These are phyloP conservation scores for Fusarium sp. DNA, from an alignment of 2,329 filamentous ascomycete genomes.

Conservation along the genomic window DNA sequence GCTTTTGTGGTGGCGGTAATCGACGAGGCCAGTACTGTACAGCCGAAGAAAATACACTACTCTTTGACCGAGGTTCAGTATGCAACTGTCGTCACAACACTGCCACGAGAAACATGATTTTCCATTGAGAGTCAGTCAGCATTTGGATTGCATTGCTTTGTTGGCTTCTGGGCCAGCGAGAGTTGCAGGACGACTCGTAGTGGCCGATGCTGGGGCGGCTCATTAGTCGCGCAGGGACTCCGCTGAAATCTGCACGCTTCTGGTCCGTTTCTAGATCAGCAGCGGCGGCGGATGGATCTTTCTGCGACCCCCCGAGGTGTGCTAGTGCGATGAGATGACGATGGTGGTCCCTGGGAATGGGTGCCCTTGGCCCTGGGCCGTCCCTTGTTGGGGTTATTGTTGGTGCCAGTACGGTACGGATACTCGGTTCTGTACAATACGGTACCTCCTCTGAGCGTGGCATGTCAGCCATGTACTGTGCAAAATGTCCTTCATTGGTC, in stretches of 20 bases:
- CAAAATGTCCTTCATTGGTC: constrained; percentile 26
- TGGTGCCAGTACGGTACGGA: constrained; percentile 1
- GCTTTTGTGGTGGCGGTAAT: constrained; percentile 24
- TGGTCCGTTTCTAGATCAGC: constrained; percentile 50
- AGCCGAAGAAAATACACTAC: neutral
- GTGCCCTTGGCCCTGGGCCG: constrained; percentile 18
- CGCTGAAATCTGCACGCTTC: constrained; percentile 45
- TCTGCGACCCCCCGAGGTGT: constrained; percentile 28
- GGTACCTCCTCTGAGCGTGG: constrained; percentile 11
- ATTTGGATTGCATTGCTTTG: constrained; percentile 10
- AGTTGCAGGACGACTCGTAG: constrained; percentile 43
- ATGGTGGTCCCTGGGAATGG: constrained; percentile 34
- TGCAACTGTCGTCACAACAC: constrained; percentile 28
- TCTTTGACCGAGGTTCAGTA: constrained; percentile 11
- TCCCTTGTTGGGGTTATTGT: constrained; percentile 25
- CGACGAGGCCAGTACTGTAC: constrained; percentile 4
- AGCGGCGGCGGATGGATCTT: constrained; percentile 43
- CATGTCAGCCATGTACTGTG: constrained; percentile 16
- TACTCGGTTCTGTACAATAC: neutral
- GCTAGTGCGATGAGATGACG: constrained; percentile 30
- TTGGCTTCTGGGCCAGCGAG: constrained; percentile 34
- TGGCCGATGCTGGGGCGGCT: constrained; percentile 45
- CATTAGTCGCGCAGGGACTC: constrained; percentile 44
- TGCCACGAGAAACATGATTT: constrained; percentile 29
- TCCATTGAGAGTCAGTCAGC: constrained; percentile 16